Percentiles rank a stretch among this genome's conserved stretches.
Conservation (phyloP, 2,329 filamentous ascomycete species). For the Botryotinia narcissicola region DNA sequence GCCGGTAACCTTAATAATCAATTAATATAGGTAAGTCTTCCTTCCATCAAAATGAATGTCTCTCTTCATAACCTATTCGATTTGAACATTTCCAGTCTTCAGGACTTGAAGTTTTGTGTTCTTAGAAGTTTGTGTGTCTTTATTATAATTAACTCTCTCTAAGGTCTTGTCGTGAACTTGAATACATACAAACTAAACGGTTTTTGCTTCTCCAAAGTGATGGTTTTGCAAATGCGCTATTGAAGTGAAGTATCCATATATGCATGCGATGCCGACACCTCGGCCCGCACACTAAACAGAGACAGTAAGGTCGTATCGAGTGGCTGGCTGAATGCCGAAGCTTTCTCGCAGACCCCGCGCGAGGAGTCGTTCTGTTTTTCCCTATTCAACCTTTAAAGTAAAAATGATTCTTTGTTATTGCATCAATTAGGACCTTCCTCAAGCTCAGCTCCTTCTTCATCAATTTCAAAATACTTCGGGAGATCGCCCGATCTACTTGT, state of each 20-base stretch:
- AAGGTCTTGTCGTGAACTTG: background rate
- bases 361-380: background rate
- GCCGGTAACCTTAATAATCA: background rate
- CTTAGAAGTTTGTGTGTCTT: background rate
- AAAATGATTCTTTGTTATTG: background rate
- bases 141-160: background rate
- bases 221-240: background rate
- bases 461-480: background rate
- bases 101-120: background rate
- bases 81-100: background rate
- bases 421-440: background rate
- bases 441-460: background rate
- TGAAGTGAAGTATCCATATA: background rate
- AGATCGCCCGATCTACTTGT: background rate
- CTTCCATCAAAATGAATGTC: background rate
- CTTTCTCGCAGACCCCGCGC: background rate
- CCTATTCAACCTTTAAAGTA: background rate
- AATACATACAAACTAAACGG: background rate
- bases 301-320: background rate
- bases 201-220: background rate
- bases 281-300: background rate
- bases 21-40: background rate
- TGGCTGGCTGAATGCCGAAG: background rate
- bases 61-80: background rate
- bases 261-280: conserved; percentile 1